Evolutionary conservation across 1,139 yeast genomes (phyloP).

Genomic region (Zygosaccharomyces pseudobailii): DNA sequence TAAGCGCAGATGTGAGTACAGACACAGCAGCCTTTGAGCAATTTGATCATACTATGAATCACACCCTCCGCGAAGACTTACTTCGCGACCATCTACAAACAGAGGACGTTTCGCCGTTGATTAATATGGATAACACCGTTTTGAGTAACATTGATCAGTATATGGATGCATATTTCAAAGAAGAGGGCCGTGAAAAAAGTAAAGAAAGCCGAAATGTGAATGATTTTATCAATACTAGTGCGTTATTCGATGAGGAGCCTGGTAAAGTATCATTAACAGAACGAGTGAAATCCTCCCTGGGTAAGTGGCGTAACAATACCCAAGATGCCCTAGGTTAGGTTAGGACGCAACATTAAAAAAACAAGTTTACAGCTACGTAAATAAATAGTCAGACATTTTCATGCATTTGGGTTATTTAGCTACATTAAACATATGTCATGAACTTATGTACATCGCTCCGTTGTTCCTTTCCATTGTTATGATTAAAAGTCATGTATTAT

Average conservation of each 20-base stretch:
- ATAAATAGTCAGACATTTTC: no score
- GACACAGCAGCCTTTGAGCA: constrained; percentile 11
- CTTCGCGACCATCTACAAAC: constrained; percentile 21
- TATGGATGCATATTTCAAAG: constrained; percentile 20
- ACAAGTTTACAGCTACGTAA: no score
- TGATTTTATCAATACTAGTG: constrained; percentile 14
- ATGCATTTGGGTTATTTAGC: no score
- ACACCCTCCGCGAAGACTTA: constrained; percentile 17
- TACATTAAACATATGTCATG: no score
- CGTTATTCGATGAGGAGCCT: constrained; percentile 5
- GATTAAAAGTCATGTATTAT: background rate
- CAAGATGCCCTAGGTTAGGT: constrained; percentile 1
- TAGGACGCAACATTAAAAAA: no score
- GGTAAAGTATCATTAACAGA: constrained; percentile 1
- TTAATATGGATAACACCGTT: constrained; percentile 16
- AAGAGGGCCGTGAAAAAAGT: constrained; percentile 9
- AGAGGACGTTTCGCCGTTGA: constrained; percentile 16
- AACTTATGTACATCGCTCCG: no score
- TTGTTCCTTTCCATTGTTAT: background rate
- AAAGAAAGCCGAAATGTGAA: constrained; percentile 19
- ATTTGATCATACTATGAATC: constrained; percentile 14
- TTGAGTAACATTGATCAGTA: constrained; percentile 21
- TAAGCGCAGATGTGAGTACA: constrained; percentile 37
- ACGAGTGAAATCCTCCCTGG: constrained; percentile 1
- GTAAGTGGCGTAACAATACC: constrained; percentile 3